These are phyloP conservation scores for Myxozyma lipomycoides DNA, from an alignment of 805 yeast species.

Conservation along the genomic window DNA sequence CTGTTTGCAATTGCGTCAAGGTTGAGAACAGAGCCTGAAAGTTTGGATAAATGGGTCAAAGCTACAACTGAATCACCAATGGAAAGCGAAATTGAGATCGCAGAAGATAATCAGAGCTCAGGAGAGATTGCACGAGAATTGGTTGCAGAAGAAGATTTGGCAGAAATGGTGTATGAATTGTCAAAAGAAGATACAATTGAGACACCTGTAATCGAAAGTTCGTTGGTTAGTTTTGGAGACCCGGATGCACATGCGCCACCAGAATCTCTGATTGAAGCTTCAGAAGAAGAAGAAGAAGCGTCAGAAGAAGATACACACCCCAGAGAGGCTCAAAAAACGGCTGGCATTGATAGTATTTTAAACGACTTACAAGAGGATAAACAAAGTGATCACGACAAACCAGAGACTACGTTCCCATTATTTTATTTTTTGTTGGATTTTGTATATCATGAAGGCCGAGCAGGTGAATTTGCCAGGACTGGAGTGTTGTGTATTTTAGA, in stretches of 20 bases:
- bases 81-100: neutral
- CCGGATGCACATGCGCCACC: neutral
- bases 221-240: neutral
- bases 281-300: neutral
- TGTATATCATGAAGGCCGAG: slow-evolving; percentile 31
- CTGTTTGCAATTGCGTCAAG: slow-evolving; percentile 26
- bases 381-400: neutral
- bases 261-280: neutral
- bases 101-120: neutral
- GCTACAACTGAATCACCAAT: neutral
- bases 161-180: slow-evolving; percentile 17
- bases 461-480: slow-evolving; percentile 33
- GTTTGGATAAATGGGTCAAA: slow-evolving; percentile 22
- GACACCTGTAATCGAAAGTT: neutral
- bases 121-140: neutral
- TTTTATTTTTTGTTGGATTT: slow-evolving; percentile 30
- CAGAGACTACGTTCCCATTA: slow-evolving; percentile 29
- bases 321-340: slow-evolving; percentile 2
- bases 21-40: slow-evolving; percentile 25
- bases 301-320: neutral
- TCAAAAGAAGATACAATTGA: neutral
- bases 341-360: slow-evolving; percentile 11
- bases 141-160: slow-evolving; percentile 14
- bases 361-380: slow-evolving; percentile 6
- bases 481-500: slow-evolving; percentile 33